Evolutionary conservation across 495 filamentous ascomycete species (phyloP).

Genomic region (Friedmanniomyces endolithicus): DNA sequence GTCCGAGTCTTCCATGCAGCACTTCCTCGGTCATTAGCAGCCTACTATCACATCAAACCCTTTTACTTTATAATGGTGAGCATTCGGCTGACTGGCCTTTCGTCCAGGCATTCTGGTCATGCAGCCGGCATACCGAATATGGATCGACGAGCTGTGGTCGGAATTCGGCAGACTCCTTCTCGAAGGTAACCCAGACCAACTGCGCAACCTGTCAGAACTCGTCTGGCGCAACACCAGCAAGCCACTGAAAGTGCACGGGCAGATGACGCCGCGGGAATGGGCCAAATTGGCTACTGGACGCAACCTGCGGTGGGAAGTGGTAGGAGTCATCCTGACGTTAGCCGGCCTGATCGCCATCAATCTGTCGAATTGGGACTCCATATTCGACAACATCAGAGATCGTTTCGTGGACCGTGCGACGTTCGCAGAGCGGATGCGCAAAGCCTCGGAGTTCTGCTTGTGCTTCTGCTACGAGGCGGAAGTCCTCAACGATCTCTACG

Average conservation of each 20-base stretch:
- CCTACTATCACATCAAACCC: too few relatives aligned
- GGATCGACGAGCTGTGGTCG: constrained; percentile 25
- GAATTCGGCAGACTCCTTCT: constrained; percentile 21
- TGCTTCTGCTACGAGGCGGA: constrained; percentile 26
- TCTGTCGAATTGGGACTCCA: constrained; percentile 29
- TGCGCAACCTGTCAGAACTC: constrained; percentile 22
- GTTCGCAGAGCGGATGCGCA: constrained; percentile 22
- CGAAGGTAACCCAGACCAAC: constrained; percentile 16
- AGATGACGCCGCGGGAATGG: constrained; percentile 25
- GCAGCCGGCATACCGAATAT: constrained; percentile 26
- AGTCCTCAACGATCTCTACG: constrained; percentile 28
- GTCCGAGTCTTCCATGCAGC: too few relatives aligned
- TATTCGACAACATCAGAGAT: constrained; percentile 25
- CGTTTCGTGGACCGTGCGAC: constrained; percentile 19
- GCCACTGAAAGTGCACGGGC: constrained; percentile 20
- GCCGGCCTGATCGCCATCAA: constrained; percentile 35
- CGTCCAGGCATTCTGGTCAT: constrained; percentile 19
- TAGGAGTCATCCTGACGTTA: constrained; percentile 41
- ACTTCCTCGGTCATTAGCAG: not conserved
- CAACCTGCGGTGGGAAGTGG: constrained; percentile 47
- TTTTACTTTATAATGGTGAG: too few relatives aligned
- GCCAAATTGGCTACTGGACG: constrained; percentile 28
- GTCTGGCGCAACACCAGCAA: constrained; percentile 27
- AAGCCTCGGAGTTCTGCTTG: constrained; percentile 25
- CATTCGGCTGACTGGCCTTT: not conserved